Base-by-base conservation (phyloP, 1,284 basidiomycete species). In the Vanrija humicola region DNA sequence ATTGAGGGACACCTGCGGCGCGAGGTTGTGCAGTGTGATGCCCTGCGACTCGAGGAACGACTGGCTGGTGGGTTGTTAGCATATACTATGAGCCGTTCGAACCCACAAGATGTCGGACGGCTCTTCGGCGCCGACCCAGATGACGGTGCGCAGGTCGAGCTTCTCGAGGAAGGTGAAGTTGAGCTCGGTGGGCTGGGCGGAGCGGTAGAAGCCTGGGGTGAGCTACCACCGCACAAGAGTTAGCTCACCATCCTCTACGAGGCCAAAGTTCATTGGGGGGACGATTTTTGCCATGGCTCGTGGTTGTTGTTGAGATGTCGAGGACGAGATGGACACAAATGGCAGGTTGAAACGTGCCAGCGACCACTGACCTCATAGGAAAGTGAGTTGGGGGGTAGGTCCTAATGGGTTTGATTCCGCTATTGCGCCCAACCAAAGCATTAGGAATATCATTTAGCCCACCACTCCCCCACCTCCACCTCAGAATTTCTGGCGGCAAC, bases 61-160 rank as follows among this genome's bases (percentile, higher is more conserved):
- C 59, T 63, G 64, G 57, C 63, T 79, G 68, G 7, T 1, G 49
- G 28, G 29, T 9, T 23, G 40, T 8, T 18, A 43, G 21, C 18
- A 28, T n/a, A n/a, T n/a, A n/a, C n/a, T n/a, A n/a, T n/a, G n/a
- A n/a, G n/a, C n/a, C n/a, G n/a, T n/a, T n/a, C n/a, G n/a, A n/a
- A 65, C 78, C 58, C 49, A 80, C 79, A 81, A 77, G 43, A 77
- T 75, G 3, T 77, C 72, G 9, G 77, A 75, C 0, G 80, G 80
- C 48, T 81, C 79, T 63, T 82, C 80, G 1, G 81, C 80, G 0
- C 80, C 81, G 5, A 81, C 77, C 80, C 80, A 82, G 58, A 81
- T 78, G 50, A 81, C 74, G 5, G 73, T 77, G 55, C 72, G 75
- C 43, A 82, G 66, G 7, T 73, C 68, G 19, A 82, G 73, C 61